phyloP scores from a whole-genome alignment of 176 grass and related monocot species.

The Musa beccarii region DNA sequence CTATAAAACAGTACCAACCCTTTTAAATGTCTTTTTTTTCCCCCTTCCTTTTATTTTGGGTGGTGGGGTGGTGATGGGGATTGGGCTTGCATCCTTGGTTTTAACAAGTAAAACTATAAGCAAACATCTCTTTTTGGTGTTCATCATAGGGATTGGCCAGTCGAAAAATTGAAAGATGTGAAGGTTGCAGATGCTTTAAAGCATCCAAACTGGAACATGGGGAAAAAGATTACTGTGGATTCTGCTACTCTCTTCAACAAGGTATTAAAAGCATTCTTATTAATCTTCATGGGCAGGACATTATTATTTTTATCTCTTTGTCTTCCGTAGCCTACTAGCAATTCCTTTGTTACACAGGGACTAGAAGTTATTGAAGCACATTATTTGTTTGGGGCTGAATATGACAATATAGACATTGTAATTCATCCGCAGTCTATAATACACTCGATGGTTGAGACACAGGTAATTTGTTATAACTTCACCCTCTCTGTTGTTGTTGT shows the following conservation, averaged over 20 bases:
- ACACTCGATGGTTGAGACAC: constrained; percentile 96
- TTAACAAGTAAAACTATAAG: background rate
- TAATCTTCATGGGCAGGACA: background rate
- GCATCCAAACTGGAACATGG: constrained; percentile 98
- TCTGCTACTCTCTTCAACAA: constrained; percentile 99
- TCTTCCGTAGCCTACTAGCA: background rate
- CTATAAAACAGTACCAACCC: too few species aligned
- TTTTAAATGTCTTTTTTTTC: background rate
- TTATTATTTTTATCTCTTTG: background rate
- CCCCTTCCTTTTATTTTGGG: background rate
- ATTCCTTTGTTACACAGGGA: constrained; percentile 38
- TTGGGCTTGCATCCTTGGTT: background rate
- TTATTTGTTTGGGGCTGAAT: constrained; percentile 88
- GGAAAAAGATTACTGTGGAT: constrained; percentile 99
- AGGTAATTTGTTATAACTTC: constrained; percentile 37
- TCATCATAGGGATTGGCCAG: constrained; percentile 72
- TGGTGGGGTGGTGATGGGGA: too few species aligned
- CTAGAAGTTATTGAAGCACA: constrained; percentile 99
- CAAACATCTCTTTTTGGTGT: background rate
- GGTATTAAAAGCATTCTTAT: constrained; percentile 27
- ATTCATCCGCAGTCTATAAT: constrained; percentile 99
- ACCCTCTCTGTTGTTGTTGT: background rate
- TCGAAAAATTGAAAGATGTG: constrained; percentile 75
- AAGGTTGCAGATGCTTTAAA: constrained; percentile 98
- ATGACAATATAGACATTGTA: constrained; percentile 93